A percentile compares a stretch with the other conserved stretches of the same genome.
These are phyloP conservation scores for Penicillium sp. DNA, from an alignment of 2,329 filamentous ascomycete species.

Conservation along the genomic window DNA sequence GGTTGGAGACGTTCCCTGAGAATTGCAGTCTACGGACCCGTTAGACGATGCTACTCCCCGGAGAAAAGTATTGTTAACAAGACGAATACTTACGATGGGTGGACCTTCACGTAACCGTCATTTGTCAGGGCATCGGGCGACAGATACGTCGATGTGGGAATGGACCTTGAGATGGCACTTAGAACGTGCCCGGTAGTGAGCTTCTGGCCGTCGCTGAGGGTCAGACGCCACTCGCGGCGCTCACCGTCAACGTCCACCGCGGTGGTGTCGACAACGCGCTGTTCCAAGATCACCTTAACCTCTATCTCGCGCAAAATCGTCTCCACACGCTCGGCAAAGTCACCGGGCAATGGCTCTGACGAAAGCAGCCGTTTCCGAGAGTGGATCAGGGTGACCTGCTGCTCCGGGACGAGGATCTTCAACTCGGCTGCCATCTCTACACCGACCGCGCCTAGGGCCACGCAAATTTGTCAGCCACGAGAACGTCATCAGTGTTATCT, in stretches of 20 bases:
- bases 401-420: constrained; percentile 63
- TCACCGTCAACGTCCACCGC: constrained; percentile 14
- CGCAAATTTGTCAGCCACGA: not conserved
- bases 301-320: constrained; percentile 60
- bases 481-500: not conserved
- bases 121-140: constrained; percentile 58
- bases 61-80: not conserved
- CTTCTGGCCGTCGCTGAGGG: constrained; percentile 59
- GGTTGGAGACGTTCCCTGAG: constrained; percentile 54
- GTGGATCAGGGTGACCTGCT: constrained; percentile 71
- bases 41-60: not conserved
- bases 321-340: constrained; percentile 61
- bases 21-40: constrained; percentile 53
- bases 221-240: constrained; percentile 42
- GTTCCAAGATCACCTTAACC: constrained; percentile 46
- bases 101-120: constrained; percentile 65
- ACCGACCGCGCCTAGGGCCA: constrained; percentile 64
- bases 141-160: constrained; percentile 63
- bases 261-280: constrained; percentile 27
- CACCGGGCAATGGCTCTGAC: constrained; percentile 68
- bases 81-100: constrained; percentile 40
- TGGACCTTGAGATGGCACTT: constrained; percentile 64
- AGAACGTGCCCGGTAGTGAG: constrained; percentile 65
- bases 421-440: constrained; percentile 80
- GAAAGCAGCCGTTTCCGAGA: constrained; percentile 69